These are phyloP conservation scores for Lactuca sativa DNA, from an alignment of 129 eudicot species.

Conservation along the genomic window DNA sequence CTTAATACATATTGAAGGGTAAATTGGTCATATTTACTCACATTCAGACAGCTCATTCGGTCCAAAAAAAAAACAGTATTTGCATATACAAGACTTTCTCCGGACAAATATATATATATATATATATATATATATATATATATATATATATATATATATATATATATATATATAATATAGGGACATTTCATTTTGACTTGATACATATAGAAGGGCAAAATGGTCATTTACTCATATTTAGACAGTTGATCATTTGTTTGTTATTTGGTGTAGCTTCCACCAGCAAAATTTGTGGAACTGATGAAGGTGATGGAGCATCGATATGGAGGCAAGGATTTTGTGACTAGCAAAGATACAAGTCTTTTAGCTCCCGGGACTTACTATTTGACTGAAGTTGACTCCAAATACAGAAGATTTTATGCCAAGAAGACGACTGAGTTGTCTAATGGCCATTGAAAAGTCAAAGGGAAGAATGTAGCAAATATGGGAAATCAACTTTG, in stretches of 20 bases:
- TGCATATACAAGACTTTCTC: too few relatives aligned
- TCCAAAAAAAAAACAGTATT: too few relatives aligned
- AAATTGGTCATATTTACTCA: too few relatives aligned
- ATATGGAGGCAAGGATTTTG: conserved; percentile 81
- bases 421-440: conserved; percentile 44
- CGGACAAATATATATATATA: too few relatives aligned
- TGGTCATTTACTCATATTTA: not conserved
- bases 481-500: conserved; percentile 19
- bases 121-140: too few relatives aligned
- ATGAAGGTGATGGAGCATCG: conserved; percentile 90
- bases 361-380: conserved; percentile 78
- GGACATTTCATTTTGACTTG: not conserved
- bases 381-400: conserved; percentile 75
- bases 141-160: too few relatives aligned
- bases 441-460: conserved; percentile 59
- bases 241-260: too few relatives aligned
- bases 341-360: conserved; percentile 70
- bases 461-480: not conserved
- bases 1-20: too few relatives aligned
- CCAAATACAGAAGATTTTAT: conserved; percentile 77
- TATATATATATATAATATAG: too few relatives aligned
- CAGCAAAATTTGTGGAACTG: conserved; percentile 64
- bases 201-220: not conserved
- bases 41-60: too few relatives aligned
- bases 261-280: conserved; percentile 45